Evolutionary conservation across 192 early-diverging fungal genomes (phyloP).

Genomic region (Coemansia sp.): DNA sequence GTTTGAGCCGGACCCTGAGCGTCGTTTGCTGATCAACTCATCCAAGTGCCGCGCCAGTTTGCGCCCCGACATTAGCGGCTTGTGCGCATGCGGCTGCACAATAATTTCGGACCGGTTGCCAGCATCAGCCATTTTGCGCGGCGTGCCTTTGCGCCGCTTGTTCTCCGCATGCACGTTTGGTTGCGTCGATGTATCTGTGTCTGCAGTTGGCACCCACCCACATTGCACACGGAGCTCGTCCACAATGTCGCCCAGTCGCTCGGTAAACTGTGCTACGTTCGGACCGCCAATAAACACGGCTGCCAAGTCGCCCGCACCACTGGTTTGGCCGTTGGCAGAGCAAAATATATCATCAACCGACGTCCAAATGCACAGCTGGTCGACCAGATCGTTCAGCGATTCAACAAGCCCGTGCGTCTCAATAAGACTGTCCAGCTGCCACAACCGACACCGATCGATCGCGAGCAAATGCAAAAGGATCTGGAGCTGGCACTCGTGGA

Average conservation of each 20-base stretch:
- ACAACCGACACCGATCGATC: constrained; percentile 13
- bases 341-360: constrained; percentile 36
- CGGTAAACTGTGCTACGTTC: constrained; percentile 20
- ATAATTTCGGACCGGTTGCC: constrained; percentile 46
- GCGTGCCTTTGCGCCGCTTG: constrained; percentile 49
- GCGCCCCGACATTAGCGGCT: constrained; percentile 22
- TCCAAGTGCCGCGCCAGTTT: constrained; percentile 49
- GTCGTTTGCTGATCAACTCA: constrained; percentile 34
- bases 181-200: not conserved
- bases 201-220: constrained; percentile 40
- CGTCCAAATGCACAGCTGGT: constrained; percentile 46
- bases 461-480: constrained; percentile 42
- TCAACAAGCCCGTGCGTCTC: constrained; percentile 5
- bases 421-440: not conserved
- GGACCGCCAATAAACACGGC: constrained; percentile 42
- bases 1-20: not conserved
- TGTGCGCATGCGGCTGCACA: constrained; percentile 29
- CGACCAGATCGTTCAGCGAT: constrained; percentile 33
- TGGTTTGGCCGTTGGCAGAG: not conserved
- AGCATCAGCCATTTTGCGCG: constrained; percentile 29
- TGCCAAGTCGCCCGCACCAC: constrained; percentile 25
- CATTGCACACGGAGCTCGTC: constrained; percentile 52
- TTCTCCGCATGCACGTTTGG: constrained; percentile 10
- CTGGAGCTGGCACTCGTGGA: constrained; percentile 50
- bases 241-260: constrained; percentile 25